Evolutionary conservation across 179 eudicot genomes (phyloP).

Genomic region (Carnegiea gigantea): DNA sequence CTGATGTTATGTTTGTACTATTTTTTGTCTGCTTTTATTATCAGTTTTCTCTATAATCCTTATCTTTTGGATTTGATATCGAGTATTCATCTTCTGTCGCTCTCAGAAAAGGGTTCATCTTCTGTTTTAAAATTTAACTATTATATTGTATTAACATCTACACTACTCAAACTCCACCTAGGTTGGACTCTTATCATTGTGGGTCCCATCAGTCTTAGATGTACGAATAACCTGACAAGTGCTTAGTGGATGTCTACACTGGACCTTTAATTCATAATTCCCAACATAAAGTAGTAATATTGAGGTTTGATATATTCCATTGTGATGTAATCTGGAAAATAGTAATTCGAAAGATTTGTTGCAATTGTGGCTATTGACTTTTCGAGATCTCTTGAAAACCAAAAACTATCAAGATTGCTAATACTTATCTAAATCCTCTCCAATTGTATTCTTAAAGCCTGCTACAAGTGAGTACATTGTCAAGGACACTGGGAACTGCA

Average conservation of each 20-base stretch:
- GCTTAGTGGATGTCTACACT: neutral
- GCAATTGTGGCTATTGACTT: neutral
- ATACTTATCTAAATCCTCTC: conserved; percentile 1
- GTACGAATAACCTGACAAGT: no score
- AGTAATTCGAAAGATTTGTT: neutral
- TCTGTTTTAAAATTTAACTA: neutral
- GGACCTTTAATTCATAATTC: neutral
- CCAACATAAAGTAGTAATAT: neutral
- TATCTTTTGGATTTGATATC: neutral
- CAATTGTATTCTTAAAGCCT: conserved; percentile 47
- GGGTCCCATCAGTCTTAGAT: neutral
- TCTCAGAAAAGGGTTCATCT: neutral
- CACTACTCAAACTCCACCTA: neutral
- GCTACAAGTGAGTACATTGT: conserved; percentile 87
- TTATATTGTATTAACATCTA: neutral
- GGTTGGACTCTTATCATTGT: neutral
- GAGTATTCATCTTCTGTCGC: neutral
- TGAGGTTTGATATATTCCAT: neutral
- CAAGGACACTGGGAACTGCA: conserved; percentile 94
- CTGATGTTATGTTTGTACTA: neutral
- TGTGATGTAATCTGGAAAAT: neutral
- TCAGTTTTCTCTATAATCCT: neutral
- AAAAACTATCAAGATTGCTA: neutral
- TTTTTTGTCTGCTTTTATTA: neutral
- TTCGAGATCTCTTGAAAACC: neutral